A percentile compares a stretch with the other conserved stretches of the same genome.
These are phyloP conservation scores for Yamadazyma jaroonii DNA, from an alignment of 1,139 yeast genomes.

Conservation along the genomic window DNA sequence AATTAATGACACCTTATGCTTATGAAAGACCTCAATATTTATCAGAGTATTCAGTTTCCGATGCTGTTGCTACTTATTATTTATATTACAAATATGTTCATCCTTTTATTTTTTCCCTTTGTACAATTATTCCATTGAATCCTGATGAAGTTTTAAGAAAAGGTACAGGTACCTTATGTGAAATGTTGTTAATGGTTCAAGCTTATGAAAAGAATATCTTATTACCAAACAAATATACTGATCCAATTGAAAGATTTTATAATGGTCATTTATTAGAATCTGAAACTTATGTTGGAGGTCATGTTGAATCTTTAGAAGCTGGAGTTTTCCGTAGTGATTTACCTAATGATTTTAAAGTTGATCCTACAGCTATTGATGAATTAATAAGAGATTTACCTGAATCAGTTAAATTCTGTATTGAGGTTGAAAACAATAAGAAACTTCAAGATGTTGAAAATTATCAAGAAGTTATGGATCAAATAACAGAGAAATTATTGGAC, in stretches of 20 bases:
- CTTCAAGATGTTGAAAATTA: slow-evolving; percentile 77
- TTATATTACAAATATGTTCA: slow-evolving; percentile 95
- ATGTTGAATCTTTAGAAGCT: slow-evolving; percentile 95
- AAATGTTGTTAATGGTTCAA: slow-evolving; percentile 95
- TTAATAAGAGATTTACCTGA: slow-evolving; percentile 67
- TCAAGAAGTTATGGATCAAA: slow-evolving; percentile 65
- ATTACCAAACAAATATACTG: slow-evolving; percentile 90
- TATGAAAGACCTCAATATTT: slow-evolving; percentile 87
- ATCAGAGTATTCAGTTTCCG: slow-evolving; percentile 97
- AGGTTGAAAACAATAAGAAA: slow-evolving; percentile 73
- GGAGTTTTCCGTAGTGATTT: slow-evolving; percentile 96
- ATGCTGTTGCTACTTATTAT: slow-evolving; percentile 98
- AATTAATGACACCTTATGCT: slow-evolving; percentile 97
- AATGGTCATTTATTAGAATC: slow-evolving; percentile 92
- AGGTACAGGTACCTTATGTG: slow-evolving; percentile 98
- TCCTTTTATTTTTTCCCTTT: slow-evolving; percentile 93
- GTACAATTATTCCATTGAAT: slow-evolving; percentile 91
- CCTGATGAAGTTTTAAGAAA: slow-evolving; percentile 96
- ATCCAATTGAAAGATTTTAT: slow-evolving; percentile 88
- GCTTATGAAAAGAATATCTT: slow-evolving; percentile 78
- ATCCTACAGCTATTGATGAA: slow-evolving; percentile 81
- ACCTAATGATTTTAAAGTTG: slow-evolving; percentile 70
- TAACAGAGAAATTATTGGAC: slow-evolving; percentile 52
- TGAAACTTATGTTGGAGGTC: slow-evolving; percentile 99
- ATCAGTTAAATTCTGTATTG: slow-evolving; percentile 80